Evolutionary conservation across 2,329 filamentous ascomycete species (phyloP), one percentile per base, ranked within the genome.

Genomic region (Stachybotrys echinatus): DNA sequence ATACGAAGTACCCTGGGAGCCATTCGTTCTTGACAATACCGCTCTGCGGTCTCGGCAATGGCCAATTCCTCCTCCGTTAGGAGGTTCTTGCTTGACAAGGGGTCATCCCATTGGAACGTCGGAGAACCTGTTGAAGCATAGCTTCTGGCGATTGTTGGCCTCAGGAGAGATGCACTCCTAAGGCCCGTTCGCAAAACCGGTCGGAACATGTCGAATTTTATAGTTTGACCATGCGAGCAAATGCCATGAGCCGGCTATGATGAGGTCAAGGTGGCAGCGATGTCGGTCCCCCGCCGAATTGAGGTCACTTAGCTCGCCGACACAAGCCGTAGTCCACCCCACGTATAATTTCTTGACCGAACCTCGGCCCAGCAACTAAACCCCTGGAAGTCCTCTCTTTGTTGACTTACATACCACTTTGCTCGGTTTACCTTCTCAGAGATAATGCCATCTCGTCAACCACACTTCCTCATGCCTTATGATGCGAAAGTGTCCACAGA

Each of bases 11-110:
- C 87, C 55, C 92, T 79, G 47, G 94, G 94, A 40, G 88, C 74
- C 73, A 99, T 77, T 52, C 83, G 82, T 66, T 97, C 92, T 69
- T 97, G 92, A 66, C 92, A 97, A 65, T 97, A 99, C 53, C 89
- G 81, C 69, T 95, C 88, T 31, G 92, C 92, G 6, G 90, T 95
- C 61, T 96, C 90, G 40, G 87, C 79, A 57, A 99, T 92, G 14
- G 92, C 90, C 56, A 89, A 66, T 69, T 99, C 94, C 52, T 99
- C 94, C 57, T 95, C 89, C 1, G 91, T 96, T 61, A 91, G 80
- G 42, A 96, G 72, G 62, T 83, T 87, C 61, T 83, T 84, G 34
- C 85, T 77, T 22, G 79, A 80, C 51, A 99, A 75, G 19, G 94
- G 92, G 65, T 99, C 94, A 66, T 94, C 81, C 92, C 94, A 99